These are phyloP conservation scores for Astrocystis sublimbata DNA, from an alignment of 495 filamentous ascomycete genomes.

Conservation along the genomic window DNA sequence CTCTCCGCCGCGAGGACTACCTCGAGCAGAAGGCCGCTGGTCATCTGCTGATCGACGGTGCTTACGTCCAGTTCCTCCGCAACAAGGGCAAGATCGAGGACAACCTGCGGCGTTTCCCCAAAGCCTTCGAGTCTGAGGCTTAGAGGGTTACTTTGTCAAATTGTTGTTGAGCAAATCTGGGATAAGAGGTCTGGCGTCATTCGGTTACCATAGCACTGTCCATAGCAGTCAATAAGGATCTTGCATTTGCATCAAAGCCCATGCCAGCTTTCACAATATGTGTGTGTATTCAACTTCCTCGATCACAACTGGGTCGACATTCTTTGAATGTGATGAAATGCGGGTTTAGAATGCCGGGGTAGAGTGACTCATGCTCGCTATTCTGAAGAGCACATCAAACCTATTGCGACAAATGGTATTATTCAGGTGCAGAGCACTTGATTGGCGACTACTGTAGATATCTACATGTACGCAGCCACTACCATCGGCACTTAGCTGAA, in stretches of 20 bases:
- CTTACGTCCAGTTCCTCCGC: slow-evolving; percentile 96
- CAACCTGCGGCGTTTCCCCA: slow-evolving; percentile 92
- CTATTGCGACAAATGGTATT: too few species aligned
- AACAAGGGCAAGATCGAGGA: slow-evolving; percentile 81
- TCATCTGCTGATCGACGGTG: slow-evolving; percentile 90
- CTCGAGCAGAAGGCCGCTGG: slow-evolving; percentile 86
- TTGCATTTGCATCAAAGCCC: slow-evolving; percentile 34
- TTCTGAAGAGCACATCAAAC: too few species aligned
- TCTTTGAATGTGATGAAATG: too few species aligned
- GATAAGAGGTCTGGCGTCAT: slow-evolving; percentile 39
- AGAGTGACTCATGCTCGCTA: too few species aligned
- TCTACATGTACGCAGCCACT: too few species aligned
- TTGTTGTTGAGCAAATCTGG: slow-evolving; percentile 38
- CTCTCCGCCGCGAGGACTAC: slow-evolving; percentile 95
- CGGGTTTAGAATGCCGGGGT: too few species aligned
- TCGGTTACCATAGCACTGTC: slow-evolving; percentile 40
- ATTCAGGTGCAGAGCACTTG: too few species aligned
- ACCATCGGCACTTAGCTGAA: too few species aligned
- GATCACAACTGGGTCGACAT: too few species aligned
- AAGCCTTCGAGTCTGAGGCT: slow-evolving; percentile 72
- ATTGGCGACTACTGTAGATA: too few species aligned
- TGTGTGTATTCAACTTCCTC: too few species aligned
- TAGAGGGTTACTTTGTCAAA: slow-evolving; percentile 28
- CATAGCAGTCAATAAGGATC: slow-evolving; percentile 39
- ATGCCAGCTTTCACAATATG: too few species aligned